Percentiles rank a stretch among this genome's conserved stretches.
Evolutionary conservation across 2,329 filamentous ascomycete genomes (phyloP).

Genomic region (Thielaviopsis populi): DNA sequence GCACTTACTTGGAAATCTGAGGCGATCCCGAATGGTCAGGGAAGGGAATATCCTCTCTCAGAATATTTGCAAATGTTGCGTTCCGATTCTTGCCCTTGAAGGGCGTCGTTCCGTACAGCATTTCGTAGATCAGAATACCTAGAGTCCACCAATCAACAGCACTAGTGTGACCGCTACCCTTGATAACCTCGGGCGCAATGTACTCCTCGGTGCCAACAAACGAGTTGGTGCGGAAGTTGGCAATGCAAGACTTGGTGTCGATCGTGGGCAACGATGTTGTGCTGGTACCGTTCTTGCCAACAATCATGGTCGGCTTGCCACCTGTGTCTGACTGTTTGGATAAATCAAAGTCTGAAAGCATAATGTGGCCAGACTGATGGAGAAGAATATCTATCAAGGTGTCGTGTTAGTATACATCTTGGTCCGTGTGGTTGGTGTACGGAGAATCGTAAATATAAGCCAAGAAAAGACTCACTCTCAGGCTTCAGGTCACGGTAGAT

Average conservation of each 20-base stretch:
- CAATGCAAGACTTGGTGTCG: slow-evolving; percentile 95
- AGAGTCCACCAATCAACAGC: slow-evolving; percentile 99
- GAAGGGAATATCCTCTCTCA: slow-evolving; percentile 90
- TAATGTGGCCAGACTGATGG: slow-evolving; percentile 98
- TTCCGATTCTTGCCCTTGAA: slow-evolving; percentile 99
- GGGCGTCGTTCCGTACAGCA: slow-evolving; percentile 94
- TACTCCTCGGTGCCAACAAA: slow-evolving; percentile 99
- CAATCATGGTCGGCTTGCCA: slow-evolving; percentile 94
- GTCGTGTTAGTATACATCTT: slow-evolving; percentile 12
- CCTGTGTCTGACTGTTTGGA: slow-evolving; percentile 95
- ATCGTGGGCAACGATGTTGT: slow-evolving; percentile 85
- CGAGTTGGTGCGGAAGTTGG: slow-evolving; percentile 94
- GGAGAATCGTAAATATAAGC: neutral
- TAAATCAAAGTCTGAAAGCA: slow-evolving; percentile 97
- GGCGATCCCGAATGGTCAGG: slow-evolving; percentile 74
- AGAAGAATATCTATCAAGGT: slow-evolving; percentile 68
- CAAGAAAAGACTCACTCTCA: slow-evolving; percentile 56
- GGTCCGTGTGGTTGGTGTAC: neutral
- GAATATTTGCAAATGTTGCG: slow-evolving; percentile 92
- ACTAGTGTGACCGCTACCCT: slow-evolving; percentile 94
- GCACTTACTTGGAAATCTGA: slow-evolving; percentile 76
- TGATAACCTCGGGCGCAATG: slow-evolving; percentile 96
- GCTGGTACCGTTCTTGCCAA: slow-evolving; percentile 76
- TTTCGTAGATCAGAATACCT: slow-evolving; percentile 94
- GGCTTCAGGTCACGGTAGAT: slow-evolving; percentile 97